Conservation (phyloP, 129 eudicot genomes). For the Mikania micrantha region DNA sequence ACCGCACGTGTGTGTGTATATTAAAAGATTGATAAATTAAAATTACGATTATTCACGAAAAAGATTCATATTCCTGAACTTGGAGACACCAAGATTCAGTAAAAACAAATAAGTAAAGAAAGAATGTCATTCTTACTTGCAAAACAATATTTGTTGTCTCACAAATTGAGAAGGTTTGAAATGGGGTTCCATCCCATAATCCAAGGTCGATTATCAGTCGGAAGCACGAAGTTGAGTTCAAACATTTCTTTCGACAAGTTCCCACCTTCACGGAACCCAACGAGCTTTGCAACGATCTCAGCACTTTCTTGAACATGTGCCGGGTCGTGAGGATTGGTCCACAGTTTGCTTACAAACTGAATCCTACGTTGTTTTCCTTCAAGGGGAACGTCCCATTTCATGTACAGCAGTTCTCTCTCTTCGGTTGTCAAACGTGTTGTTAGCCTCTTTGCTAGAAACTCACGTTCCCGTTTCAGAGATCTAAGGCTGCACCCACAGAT, state of each 20-base stretch:
- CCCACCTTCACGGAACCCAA: conserved; percentile 81
- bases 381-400: conserved; percentile 85
- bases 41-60: not conserved
- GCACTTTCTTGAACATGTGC: conserved; percentile 81
- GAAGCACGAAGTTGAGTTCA: conserved; percentile 83
- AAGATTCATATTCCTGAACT: not conserved
- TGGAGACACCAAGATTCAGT: conserved; percentile 23
- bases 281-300: conserved; percentile 84
- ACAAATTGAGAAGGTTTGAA: conserved; percentile 65
- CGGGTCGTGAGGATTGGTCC: conserved; percentile 74
- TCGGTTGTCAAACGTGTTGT: conserved; percentile 57
- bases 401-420: conserved; percentile 69
- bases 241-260: conserved; percentile 92
- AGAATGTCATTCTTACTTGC: conserved; percentile 36
- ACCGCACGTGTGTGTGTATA: not conserved
- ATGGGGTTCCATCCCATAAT: conserved; percentile 86
- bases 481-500: conserved; percentile 42
- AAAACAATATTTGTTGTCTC: conserved; percentile 33
- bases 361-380: conserved; percentile 90
- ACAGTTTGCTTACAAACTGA: conserved; percentile 76
- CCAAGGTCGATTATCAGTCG: conserved; percentile 89
- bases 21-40: not conserved
- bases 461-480: conserved; percentile 81
- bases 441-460: conserved; percentile 84
- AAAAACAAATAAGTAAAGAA: conserved; percentile 23